Evolutionary conservation across 2,329 filamentous ascomycete genomes (phyloP), one percentile per base, ranked within the genome.

Genomic region (Sporothrix phasma): DNA sequence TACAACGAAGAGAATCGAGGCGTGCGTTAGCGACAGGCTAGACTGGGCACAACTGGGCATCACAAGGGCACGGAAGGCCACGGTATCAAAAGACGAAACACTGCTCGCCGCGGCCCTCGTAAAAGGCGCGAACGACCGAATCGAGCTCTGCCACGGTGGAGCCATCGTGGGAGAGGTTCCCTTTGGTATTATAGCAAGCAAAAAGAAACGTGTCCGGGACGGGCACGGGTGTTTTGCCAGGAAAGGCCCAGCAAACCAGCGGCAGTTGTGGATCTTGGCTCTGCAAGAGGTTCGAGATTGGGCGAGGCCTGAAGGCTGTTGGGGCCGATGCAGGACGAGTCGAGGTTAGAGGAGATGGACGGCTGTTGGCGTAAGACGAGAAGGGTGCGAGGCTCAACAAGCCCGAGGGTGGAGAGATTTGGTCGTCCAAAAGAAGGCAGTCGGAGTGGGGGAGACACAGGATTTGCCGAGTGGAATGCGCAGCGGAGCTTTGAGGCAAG

Each of bases 121-220:
- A 99, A 79, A 99, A 97, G 80, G 90, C 87, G 76, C 90, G 92
- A 83, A 97, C 93, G 70, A 92, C 94, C 77, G 83, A 88, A 85
- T 99, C 94, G 81, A 99, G 87, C 86, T 99, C 94, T 77, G 89
- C 86, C 78, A 99, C 93, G 73, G 89, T 81, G 75, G 84, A 75
- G 85, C 80, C 85, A 88, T 88, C 76, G 75, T 56, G 72, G 70
- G 10, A 62, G 54, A 37, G 37, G 51, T 54, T 34, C 53, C 64
- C 45, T 31, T 13, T 13, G 41, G 58, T 10, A 8, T 47, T 46
- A 43, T 47, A 62, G 61, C 49, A 53, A 56, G 19, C n/a, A 34
- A 24, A 51, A 49, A 39, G 31, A 26, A 34, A 43, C 34, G 34
- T n/a, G 43, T 22, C 47, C 13, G 37, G 26, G 49, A 37, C 4